Evolutionary conservation across 352 stramenopile species (phyloP).

Genomic region (Globisporangium spinosum): DNA sequence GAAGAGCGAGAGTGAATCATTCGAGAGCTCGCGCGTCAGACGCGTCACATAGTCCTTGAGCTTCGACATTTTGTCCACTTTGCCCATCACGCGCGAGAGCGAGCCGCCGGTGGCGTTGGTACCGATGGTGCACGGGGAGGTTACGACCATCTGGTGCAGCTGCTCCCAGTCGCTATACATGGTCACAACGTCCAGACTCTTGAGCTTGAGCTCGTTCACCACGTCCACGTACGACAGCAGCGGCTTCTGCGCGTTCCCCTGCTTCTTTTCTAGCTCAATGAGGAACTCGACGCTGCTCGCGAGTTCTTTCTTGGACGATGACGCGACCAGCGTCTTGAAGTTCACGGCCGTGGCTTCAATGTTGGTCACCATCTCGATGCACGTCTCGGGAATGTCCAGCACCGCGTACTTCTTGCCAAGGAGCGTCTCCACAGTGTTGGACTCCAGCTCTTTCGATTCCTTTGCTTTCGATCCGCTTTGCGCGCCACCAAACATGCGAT

Average conservation of each 20-base stretch:
- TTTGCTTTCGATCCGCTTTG: slow-evolving; percentile 22
- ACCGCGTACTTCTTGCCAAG: slow-evolving; percentile 68
- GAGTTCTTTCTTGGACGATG: slow-evolving; percentile 71
- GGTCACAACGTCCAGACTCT: slow-evolving; percentile 72
- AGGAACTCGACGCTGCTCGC: slow-evolving; percentile 69
- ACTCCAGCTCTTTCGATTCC: slow-evolving; percentile 45
- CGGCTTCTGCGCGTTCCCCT: slow-evolving; percentile 41
- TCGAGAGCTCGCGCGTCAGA: slow-evolving; percentile 65
- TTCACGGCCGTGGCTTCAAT: slow-evolving; percentile 43
- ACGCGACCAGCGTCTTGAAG: slow-evolving; percentile 54
- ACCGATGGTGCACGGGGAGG: slow-evolving; percentile 41
- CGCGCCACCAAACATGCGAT: slow-evolving; percentile 38
- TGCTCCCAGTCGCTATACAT: slow-evolving; percentile 62
- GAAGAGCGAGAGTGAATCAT: slow-evolving; percentile 93
- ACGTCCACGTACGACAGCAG: slow-evolving; percentile 61
- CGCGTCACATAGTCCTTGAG: slow-evolving; percentile 60
- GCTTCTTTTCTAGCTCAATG: slow-evolving; percentile 70
- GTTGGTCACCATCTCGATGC: slow-evolving; percentile 62
- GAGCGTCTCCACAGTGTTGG: slow-evolving; percentile 50
- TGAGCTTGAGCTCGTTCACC: slow-evolving; percentile 70
- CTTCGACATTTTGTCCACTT: slow-evolving; percentile 76
- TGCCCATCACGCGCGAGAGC: slow-evolving; percentile 44
- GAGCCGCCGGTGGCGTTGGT: slow-evolving; percentile 16
- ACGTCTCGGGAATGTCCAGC: slow-evolving; percentile 75
- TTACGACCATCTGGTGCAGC: slow-evolving; percentile 45